A percentile compares a stretch with the other conserved stretches of the same genome.
Conservation (phyloP, 2,329 filamentous ascomycete species). For the Hirsutella thompsonii region DNA sequence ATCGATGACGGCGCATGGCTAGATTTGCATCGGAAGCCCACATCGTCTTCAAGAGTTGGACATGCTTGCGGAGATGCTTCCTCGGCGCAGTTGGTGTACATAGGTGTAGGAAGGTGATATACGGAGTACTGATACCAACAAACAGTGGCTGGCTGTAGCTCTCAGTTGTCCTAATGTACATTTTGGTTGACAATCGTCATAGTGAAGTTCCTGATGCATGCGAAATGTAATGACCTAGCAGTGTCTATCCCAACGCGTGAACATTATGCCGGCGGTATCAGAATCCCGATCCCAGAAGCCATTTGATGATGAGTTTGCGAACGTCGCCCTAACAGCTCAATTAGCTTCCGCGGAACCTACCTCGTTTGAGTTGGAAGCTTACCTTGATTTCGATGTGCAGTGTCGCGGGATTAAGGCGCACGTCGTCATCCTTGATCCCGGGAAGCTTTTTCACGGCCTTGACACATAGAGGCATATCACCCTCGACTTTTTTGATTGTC, state of each 20-base stretch:
- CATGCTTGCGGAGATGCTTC: neutral
- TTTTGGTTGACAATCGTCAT: conserved; percentile 2
- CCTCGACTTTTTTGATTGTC: conserved; percentile 65
- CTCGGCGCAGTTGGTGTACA: conserved; percentile 9
- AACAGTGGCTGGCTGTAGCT: conserved; percentile 5
- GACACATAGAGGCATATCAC: conserved; percentile 51
- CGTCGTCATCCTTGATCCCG: conserved; percentile 37
- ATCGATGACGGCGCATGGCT: conserved; percentile 10
- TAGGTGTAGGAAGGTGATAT: conserved; percentile 10
- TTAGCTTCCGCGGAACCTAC: too few relatives aligned
- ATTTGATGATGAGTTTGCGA: conserved; percentile 4
- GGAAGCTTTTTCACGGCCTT: conserved; percentile 44
- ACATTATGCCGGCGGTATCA: too few relatives aligned
- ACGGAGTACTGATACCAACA: conserved; percentile 12
- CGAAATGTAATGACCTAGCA: too few relatives aligned
- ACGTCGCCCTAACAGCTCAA: conserved; percentile 23
- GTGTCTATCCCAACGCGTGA: too few relatives aligned
- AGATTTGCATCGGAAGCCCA: conserved; percentile 9
- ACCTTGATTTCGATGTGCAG: conserved; percentile 28
- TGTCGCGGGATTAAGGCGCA: conserved; percentile 55
- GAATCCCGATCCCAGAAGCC: neutral
- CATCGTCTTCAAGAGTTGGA: conserved; percentile 6
- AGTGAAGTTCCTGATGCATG: too few relatives aligned
- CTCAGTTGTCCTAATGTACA: conserved; percentile 7
- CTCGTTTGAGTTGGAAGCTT: conserved; percentile 6